Evolutionary conservation across 257 asterid species (phyloP).

Genomic region (Echites panduratus): DNA sequence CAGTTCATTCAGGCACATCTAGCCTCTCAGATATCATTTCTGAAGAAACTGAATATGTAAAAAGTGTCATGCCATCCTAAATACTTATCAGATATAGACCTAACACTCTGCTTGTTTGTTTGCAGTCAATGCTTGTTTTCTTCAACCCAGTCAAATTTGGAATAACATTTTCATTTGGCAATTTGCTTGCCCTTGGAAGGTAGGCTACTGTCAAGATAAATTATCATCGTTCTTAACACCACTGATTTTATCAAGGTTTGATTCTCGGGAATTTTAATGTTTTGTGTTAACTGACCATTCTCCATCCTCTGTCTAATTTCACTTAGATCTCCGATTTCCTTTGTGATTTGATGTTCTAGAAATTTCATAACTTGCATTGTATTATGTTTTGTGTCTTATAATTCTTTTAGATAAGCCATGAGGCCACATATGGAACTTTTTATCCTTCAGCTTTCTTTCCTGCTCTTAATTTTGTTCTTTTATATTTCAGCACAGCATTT

Average conservation of each 20-base stretch:
- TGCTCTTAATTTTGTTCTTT: constrained; percentile 30
- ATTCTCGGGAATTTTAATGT: not conserved
- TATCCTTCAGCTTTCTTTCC: not conserved
- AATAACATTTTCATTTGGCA: constrained; percentile 90
- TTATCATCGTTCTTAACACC: not conserved
- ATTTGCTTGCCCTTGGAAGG: constrained; percentile 99
- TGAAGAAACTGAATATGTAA: not conserved
- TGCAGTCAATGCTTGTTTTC: constrained; percentile 95
- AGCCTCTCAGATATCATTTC: not conserved
- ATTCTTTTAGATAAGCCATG: not conserved
- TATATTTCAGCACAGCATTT: constrained; percentile 94
- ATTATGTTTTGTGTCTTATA: not conserved
- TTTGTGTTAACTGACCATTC: not conserved
- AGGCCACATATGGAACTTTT: not conserved
- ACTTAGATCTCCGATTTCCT: not conserved
- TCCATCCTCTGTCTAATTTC: not conserved
- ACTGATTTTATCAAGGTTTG: not conserved
- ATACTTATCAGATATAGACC: not conserved
- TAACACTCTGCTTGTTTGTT: constrained; percentile 4
- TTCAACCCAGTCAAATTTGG: constrained; percentile 97
- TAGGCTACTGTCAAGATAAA: constrained; percentile 20
- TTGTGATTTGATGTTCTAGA: no score
- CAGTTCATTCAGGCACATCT: not conserved
- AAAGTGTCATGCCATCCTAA: not conserved
- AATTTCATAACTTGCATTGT: not conserved